Base-by-base conservation (phyloP, 2,329 filamentous ascomycete species). In the Fusarium nanum region DNA sequence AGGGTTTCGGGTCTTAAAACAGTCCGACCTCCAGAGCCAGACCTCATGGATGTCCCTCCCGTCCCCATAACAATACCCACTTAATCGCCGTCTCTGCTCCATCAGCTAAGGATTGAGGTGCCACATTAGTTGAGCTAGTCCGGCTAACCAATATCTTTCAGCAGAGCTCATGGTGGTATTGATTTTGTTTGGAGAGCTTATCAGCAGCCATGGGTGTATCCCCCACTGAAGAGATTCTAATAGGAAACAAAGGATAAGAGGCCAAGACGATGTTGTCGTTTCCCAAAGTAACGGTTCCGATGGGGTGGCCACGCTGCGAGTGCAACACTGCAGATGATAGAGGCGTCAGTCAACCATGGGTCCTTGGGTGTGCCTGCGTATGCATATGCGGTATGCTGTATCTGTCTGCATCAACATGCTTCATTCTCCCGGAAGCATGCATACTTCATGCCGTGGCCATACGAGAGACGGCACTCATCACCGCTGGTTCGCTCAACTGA, bases 21-120 rank as follows among this genome's bases (percentile, higher is more conserved):
- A 60, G 54, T 53, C 49, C 53, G 22, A 54, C 54, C 54, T 67
- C 54, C 46, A 68, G 41, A 60, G 47, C 45, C 46, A 44, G 47
- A 47, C 63, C 60, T 65, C 55, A 66, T 65, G 62, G 62, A 13
- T 70, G 59, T 58, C 52, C 56, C 68, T 60, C 53, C 67, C 59
- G 58, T 52, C 58, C 50, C 68, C 63, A 68, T 71, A 57, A 65
- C 40, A 46, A 45, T 58, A 46, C 40, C 68, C 68, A 71, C 68
- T 70, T 68, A 27, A 58, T 64, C 62, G 54, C 58, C 53, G 54
- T 54, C 59, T 59, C 44, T 55, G 67, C 67, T 64, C 62, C 67
- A 56, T 70, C 49, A 50, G 50, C 67, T 64, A 70, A 60, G 62
- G 37, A 56, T 50, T 53, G 23, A 46, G 57, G 62, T 64, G 27